Evolutionary conservation across 108 stramenopile genomes (phyloP).

Genomic region (Cyclotella choctawhatcheeana): DNA sequence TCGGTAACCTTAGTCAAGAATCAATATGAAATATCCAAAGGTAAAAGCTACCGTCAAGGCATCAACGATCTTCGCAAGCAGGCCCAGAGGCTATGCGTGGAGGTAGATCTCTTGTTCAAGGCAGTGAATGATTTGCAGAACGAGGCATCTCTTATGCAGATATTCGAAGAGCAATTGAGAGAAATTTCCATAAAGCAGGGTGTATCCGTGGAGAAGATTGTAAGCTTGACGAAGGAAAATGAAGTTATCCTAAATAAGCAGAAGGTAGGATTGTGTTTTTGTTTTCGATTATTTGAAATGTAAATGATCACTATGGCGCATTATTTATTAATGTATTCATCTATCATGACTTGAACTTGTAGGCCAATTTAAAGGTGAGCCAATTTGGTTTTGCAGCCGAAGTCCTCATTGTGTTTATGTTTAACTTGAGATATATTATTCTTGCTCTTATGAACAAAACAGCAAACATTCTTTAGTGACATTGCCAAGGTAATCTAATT

Average conservation of each 20-base stretch:
- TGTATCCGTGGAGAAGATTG: neutral
- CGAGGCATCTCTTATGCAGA: neutral
- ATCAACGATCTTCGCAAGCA: neutral
- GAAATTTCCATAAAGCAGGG: neutral
- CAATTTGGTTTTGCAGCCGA: neutral
- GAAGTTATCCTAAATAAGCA: neutral
- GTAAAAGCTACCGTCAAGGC: neutral
- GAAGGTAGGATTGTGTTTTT: neutral
- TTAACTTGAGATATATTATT: neutral
- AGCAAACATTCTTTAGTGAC: neutral
- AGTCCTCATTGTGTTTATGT: neutral
- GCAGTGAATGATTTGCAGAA: slow-evolving; percentile 1
- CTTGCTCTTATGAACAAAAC: neutral
- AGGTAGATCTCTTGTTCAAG: neutral
- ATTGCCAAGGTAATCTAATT: no score
- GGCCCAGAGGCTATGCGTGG: neutral
- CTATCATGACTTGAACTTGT: neutral
- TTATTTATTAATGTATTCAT: no score
- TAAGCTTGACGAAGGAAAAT: neutral
- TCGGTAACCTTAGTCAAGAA: neutral
- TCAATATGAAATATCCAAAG: slow-evolving; percentile 5
- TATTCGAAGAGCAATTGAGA: neutral
- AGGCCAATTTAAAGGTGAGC: neutral
- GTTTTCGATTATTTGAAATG: neutral
- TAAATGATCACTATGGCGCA: neutral